Evolutionary conservation across 306 rosid genomes (phyloP).

Genomic region (Pyrus communis): DNA sequence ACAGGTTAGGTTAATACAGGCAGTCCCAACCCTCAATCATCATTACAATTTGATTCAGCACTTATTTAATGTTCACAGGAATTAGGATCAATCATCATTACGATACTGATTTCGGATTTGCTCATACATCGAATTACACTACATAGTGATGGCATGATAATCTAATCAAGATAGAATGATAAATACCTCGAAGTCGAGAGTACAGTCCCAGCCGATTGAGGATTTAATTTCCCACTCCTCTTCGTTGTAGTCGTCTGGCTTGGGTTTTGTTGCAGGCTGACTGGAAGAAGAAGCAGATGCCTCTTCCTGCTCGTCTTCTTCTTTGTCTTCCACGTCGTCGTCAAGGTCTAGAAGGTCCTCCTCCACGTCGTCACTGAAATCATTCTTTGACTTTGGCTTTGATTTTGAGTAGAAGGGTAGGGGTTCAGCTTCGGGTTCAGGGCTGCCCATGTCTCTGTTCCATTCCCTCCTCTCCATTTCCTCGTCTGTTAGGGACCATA

Average conservation of each 20-base stretch:
- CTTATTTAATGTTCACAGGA: not conserved
- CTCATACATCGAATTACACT: not conserved
- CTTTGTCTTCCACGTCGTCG: slow-evolving; percentile 25
- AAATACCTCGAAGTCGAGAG: slow-evolving; percentile 82
- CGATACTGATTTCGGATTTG: not conserved
- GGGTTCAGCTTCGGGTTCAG: slow-evolving; percentile 33
- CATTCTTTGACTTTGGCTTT: not conserved
- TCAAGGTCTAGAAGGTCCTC: slow-evolving; percentile 51
- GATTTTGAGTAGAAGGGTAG: not conserved
- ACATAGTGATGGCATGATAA: not conserved
- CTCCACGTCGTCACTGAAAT: slow-evolving; percentile 23
- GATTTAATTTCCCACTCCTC: slow-evolving; percentile 80
- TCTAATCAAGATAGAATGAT: not conserved
- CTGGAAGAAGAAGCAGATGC: slow-evolving; percentile 10
- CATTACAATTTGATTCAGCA: not conserved
- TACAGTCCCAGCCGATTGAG: slow-evolving; percentile 70
- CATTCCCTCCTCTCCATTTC: slow-evolving; percentile 48
- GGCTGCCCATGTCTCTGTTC: slow-evolving; percentile 30
- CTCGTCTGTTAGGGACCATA: slow-evolving; percentile 74
- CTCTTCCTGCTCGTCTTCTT: not conserved
- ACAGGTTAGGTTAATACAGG: not conserved
- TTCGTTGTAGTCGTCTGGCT: slow-evolving; percentile 64
- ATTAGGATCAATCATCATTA: not conserved
- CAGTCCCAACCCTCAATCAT: not conserved
- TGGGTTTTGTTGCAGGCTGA: slow-evolving; percentile 6